Evolutionary conservation across 2,329 filamentous ascomycete genomes (phyloP), one percentile per base, ranked within the genome.

Genomic region (Aspergillus vadensis): DNA sequence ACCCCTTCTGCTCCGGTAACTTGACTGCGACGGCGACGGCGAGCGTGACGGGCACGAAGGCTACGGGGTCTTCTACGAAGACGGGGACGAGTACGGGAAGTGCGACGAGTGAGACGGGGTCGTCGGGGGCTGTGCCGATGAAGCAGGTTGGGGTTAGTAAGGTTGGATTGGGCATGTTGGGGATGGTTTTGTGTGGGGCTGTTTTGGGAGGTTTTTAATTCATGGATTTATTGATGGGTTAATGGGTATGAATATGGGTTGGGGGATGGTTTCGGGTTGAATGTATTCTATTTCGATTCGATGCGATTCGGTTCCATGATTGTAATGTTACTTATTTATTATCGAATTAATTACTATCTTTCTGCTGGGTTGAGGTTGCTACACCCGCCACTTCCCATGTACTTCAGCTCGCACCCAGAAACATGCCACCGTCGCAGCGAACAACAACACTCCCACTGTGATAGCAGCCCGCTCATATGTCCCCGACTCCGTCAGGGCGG

Each of bases 1-100:
- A 76, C 7, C 75, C 83, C 63, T 84, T 82, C 67, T 84, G 82
- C 73, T 76, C 76, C 47, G 74, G 69, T 14, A 70, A 67, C 63
- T 58, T 65, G 8, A 77, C 72, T 27, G 72, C 73, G 2, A 79
- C 74, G 2, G 78, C 77, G 7, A 82, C 76, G 3, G 78, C 72
- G 1, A 58, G 66, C 19, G 65, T 65, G 1, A 55, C 63, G 7
- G 77, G 71, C 17, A 72, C 74, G 5, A 79, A 74, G 1, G 77
- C 55, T 2, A 69, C 69, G 1, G 52, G 43, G 12, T 62, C 63
- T 0, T 32, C 32, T 14, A 15, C 32, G 32, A 17, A 51, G 10
- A 53, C 51, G 7, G 51, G 51, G 6, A 19, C 52, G 23, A 32
- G 38, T 17, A 55, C 53, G 27, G 53, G 39, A 12, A 55, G 53